Percentiles rank a stretch among this genome's conserved stretches.
Evolutionary conservation across 495 filamentous ascomycete species (phyloP).

Genomic region (Penicillium samsonianum): DNA sequence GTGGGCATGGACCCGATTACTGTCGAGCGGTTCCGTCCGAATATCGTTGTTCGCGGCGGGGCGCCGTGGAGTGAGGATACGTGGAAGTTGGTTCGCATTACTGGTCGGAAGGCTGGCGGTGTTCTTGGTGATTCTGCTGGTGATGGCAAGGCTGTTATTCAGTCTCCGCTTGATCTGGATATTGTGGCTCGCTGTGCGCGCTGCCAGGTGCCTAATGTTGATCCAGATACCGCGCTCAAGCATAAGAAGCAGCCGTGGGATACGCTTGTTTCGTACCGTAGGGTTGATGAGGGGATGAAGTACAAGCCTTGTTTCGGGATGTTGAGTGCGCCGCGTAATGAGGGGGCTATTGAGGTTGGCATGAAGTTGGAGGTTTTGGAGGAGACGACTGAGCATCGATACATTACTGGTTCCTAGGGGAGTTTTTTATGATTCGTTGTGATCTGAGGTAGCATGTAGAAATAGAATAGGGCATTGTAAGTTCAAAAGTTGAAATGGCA

Average conservation of each 20-base stretch:
- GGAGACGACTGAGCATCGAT: constrained; percentile 59
- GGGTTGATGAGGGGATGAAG: constrained; percentile 73
- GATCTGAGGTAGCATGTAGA: too few species aligned
- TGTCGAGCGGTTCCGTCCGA: constrained; percentile 74
- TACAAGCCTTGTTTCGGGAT: constrained; percentile 79
- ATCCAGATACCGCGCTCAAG: constrained; percentile 68
- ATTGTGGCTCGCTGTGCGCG: constrained; percentile 73
- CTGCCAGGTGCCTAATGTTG: constrained; percentile 84
- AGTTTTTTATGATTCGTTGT: neutral
- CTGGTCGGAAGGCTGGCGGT: neutral
- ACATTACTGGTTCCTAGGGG: constrained; percentile 46
- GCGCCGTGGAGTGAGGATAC: constrained; percentile 71
- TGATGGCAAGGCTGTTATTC: neutral
- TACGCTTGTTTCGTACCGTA: constrained; percentile 68
- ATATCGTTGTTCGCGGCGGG: constrained; percentile 70
- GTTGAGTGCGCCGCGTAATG: constrained; percentile 66
- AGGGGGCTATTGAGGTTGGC: constrained; percentile 54
- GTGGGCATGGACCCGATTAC: constrained; percentile 35
- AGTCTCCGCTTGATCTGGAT: constrained; percentile 41
- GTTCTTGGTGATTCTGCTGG: neutral
- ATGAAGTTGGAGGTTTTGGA: constrained; percentile 56
- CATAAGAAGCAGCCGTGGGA: constrained; percentile 75
- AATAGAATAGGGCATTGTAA: neutral
- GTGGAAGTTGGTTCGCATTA: constrained; percentile 75
- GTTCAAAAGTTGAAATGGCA: neutral